Evolutionary conservation across 768 basidiomycete genomes (phyloP).

Genomic region (Podaxis pistillaris): DNA sequence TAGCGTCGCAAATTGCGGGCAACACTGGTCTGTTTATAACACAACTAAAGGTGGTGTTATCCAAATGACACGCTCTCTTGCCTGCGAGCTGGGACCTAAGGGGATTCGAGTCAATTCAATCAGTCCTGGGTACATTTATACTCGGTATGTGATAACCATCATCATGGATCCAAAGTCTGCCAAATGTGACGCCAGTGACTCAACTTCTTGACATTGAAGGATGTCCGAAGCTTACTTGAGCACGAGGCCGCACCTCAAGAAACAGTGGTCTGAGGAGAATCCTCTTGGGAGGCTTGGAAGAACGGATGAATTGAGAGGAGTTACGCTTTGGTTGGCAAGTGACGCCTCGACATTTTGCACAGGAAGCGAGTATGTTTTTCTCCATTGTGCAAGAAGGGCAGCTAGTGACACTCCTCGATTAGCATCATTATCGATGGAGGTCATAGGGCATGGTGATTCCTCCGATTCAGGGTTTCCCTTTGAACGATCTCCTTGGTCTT

Average conservation of each 20-base stretch:
- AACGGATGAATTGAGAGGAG: constrained; percentile 67
- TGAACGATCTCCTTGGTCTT: too few species aligned
- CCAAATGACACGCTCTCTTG: constrained; percentile 76
- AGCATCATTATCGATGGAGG: constrained; percentile 26
- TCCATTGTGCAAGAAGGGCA: neutral
- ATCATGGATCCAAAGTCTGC: neutral
- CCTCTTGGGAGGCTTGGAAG: constrained; percentile 65
- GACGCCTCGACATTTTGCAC: constrained; percentile 72
- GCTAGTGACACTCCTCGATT: neutral
- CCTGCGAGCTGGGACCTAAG: constrained; percentile 66
- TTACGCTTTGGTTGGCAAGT: constrained; percentile 63
- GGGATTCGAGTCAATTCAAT: constrained; percentile 69
- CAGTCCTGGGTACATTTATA: constrained; percentile 75
- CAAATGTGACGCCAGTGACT: neutral
- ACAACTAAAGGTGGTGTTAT: constrained; percentile 70
- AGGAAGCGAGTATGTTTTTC: constrained; percentile 56
- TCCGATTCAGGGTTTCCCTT: too few species aligned
- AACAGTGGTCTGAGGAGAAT: constrained; percentile 57
- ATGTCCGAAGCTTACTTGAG: constrained; percentile 31
- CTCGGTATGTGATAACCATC: constrained; percentile 38
- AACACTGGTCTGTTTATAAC: constrained; percentile 72
- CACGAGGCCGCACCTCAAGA: constrained; percentile 47
- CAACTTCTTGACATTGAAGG: neutral
- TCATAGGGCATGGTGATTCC: constrained; percentile 21
- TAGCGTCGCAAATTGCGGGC: constrained; percentile 52